Evolutionary conservation across 352 stramenopile species (phyloP).

Genomic region (Pythium insidiosum): DNA sequence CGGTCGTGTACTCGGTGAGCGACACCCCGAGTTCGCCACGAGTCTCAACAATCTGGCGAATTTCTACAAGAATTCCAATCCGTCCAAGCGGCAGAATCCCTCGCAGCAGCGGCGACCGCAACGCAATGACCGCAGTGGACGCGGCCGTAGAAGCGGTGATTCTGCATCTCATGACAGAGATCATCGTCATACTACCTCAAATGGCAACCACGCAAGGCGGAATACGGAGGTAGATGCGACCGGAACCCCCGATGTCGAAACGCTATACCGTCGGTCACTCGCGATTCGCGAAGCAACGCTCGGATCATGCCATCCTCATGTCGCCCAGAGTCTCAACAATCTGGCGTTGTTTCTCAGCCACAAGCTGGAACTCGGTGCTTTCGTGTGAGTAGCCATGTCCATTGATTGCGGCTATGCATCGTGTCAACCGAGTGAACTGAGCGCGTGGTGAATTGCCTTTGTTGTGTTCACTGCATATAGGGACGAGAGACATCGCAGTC

Average conservation of each 20-base stretch:
- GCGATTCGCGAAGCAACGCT: slow-evolving; percentile 60
- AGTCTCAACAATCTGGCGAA: slow-evolving; percentile 83
- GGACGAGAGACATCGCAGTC: no score
- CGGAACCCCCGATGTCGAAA: slow-evolving; percentile 33
- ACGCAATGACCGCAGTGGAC: not conserved
- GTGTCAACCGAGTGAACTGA: not conserved
- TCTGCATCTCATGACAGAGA: no score
- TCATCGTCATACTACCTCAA: no score
- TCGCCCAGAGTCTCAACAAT: slow-evolving; percentile 77
- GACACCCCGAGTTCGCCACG: slow-evolving; percentile 71
- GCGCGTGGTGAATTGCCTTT: no score
- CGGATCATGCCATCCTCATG: slow-evolving; percentile 53
- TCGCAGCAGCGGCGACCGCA: not conserved
- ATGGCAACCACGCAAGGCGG: no score
- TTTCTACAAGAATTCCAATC: slow-evolving; percentile 67
- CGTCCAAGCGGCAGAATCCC: slow-evolving; percentile 7
- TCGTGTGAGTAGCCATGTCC: slow-evolving; percentile 3
- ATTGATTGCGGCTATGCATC: not conserved
- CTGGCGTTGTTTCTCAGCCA: slow-evolving; percentile 35
- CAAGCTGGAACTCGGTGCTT: slow-evolving; percentile 1
- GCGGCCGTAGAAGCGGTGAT: no score
- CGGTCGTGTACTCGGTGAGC: slow-evolving; percentile 55
- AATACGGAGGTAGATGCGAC: no score
- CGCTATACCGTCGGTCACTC: slow-evolving; percentile 64
- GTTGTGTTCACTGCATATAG: no score